A percentile compares a stretch with the other conserved stretches of the same genome.
These are phyloP conservation scores for Salvia splendens DNA, from an alignment of 257 asterid genomes.

Conservation along the genomic window DNA sequence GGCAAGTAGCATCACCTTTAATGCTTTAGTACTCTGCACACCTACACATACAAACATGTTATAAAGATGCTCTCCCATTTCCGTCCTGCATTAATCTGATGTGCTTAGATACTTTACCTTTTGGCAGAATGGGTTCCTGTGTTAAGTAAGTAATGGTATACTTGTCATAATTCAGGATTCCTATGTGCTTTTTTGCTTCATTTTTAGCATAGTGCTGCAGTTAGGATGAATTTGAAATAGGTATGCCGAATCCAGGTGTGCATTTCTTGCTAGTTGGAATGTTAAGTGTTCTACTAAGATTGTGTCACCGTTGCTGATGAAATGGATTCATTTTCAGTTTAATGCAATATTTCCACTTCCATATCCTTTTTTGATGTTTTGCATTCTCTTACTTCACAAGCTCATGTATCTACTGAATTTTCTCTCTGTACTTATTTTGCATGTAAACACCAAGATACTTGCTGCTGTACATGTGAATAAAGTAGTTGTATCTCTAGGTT, in stretches of 20 bases:
- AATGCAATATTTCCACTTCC: neutral
- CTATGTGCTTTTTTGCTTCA: neutral
- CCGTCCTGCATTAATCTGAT: too few species aligned
- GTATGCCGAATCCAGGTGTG: neutral
- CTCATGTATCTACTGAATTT: slow-evolving; percentile 12
- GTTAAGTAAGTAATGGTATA: neutral
- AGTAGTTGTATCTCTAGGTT: neutral
- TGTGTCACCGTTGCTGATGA: neutral
- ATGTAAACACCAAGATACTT: neutral
- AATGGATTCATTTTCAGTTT: neutral
- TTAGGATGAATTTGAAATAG: neutral
- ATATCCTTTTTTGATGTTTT: neutral
- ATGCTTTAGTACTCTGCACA: neutral
- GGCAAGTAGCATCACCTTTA: neutral
- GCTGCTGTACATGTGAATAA: neutral
- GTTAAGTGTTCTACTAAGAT: neutral
- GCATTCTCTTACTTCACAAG: neutral
- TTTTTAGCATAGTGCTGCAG: neutral
- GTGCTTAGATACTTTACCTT: neutral
- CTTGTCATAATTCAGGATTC: neutral
- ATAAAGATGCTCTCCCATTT: too few species aligned
- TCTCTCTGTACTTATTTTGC: neutral
- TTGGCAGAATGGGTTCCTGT: neutral
- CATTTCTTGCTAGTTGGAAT: neutral
- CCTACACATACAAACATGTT: neutral